Evolutionary conservation across 2,329 filamentous ascomycete genomes (phyloP).

Genomic region (Monilinia vaccinii-corymbosi): DNA sequence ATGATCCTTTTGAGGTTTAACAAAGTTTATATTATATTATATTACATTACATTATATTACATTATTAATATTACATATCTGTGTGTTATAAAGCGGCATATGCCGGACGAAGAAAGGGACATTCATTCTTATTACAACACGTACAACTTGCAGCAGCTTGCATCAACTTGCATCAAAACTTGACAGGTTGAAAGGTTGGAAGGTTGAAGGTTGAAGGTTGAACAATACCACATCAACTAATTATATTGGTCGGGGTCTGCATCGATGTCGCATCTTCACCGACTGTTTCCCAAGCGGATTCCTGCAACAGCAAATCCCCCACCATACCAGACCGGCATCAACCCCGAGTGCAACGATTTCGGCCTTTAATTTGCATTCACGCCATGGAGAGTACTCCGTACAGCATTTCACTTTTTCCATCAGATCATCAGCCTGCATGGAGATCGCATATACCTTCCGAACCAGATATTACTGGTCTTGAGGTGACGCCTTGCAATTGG

Average conservation of each 20-base stretch:
- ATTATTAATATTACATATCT: too few species aligned
- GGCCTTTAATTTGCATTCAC: not conserved
- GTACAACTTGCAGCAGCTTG: not conserved
- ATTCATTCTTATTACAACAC: too few species aligned
- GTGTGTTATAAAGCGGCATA: too few species aligned
- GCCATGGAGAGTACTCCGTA: too few species aligned
- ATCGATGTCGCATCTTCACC: slow-evolving; percentile 1
- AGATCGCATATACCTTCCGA: not conserved
- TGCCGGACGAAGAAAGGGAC: not conserved
- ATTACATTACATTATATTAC: too few species aligned
- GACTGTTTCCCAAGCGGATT: not conserved
- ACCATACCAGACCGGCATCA: slow-evolving; percentile 1
- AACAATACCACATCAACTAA: not conserved
- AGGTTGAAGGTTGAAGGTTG: too few species aligned
- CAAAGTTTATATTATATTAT: too few species aligned
- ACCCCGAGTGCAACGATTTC: not conserved
- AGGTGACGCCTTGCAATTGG: not conserved
- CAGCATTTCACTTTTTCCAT: not conserved
- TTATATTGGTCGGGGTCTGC: not conserved
- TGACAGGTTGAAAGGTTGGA: too few species aligned
- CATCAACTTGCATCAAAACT: not conserved
- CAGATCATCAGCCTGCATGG: not conserved
- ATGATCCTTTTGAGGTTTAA: too few species aligned
- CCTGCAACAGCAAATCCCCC: not conserved
- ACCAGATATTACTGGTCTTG: not conserved